phyloP scores from a whole-genome alignment of 129 eudicot genomes.

The Oenanthe sinensis region DNA sequence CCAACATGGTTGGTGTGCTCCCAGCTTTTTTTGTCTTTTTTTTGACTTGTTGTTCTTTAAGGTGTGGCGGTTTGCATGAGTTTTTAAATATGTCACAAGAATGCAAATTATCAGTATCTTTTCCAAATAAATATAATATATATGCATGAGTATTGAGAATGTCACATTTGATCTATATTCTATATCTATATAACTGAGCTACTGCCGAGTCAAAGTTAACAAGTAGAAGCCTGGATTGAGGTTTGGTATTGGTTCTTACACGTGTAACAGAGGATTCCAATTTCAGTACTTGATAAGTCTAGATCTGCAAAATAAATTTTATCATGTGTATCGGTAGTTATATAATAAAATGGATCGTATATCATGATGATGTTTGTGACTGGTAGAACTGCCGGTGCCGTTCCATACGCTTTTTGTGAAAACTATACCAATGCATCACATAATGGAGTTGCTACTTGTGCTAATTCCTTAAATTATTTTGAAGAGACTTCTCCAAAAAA shows the following conservation, averaged over 20 bases:
- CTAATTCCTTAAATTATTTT: not conserved
- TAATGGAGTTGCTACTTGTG: not conserved
- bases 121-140: not conserved
- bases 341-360: not conserved
- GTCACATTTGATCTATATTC: not conserved
- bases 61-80: not conserved
- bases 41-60: not conserved
- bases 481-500: not conserved
- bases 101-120: not conserved
- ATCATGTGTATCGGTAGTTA: not conserved
- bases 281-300: not conserved
- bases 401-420: not conserved
- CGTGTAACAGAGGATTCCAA: not conserved
- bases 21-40: not conserved
- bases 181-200: not conserved
- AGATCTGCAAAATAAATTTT: not conserved
- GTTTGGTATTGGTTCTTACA: not conserved
- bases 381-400: not conserved
- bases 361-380: not conserved
- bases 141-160: not conserved
- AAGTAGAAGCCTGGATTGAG: not conserved
- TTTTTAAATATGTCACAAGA: not conserved
- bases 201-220: not conserved
- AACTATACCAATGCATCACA: not conserved
- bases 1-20: not conserved